phyloP scores from a whole-genome alignment of 768 basidiomycete species.

The Lentinula sp. region DNA sequence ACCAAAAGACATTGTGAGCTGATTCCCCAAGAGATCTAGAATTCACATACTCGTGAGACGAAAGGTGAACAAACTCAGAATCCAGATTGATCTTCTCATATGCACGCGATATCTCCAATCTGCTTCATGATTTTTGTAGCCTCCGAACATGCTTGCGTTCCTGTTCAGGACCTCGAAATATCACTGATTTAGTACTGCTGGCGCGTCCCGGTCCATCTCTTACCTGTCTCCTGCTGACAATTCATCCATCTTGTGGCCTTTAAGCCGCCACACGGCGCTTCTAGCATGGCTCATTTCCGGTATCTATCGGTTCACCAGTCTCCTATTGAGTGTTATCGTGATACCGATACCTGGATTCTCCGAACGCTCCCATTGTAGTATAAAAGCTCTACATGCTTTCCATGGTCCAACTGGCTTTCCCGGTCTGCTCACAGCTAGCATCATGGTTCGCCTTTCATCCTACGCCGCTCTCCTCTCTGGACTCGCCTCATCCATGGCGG shows the following conservation, averaged over 20 bases:
- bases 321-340: neutral
- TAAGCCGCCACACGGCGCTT: neutral
- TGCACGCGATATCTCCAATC: neutral
- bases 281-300: neutral
- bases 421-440: neutral
- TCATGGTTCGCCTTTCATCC: slow-evolving; percentile 6
- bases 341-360: neutral
- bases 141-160: neutral
- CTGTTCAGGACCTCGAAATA: neutral
- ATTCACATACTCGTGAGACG: neutral
- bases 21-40: neutral
- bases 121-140: neutral
- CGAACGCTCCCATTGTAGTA: neutral
- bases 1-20: neutral
- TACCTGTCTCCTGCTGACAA: neutral
- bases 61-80: neutral
- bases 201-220: neutral
- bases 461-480: neutral
- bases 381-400: neutral
- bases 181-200: neutral
- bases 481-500: neutral
- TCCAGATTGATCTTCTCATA: neutral
- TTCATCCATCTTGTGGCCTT: neutral
- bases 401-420: neutral
- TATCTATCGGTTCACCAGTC: neutral